These are phyloP conservation scores for Pouteria glomerata DNA, from an alignment of 148 eudicot species.

Conservation along the genomic window DNA sequence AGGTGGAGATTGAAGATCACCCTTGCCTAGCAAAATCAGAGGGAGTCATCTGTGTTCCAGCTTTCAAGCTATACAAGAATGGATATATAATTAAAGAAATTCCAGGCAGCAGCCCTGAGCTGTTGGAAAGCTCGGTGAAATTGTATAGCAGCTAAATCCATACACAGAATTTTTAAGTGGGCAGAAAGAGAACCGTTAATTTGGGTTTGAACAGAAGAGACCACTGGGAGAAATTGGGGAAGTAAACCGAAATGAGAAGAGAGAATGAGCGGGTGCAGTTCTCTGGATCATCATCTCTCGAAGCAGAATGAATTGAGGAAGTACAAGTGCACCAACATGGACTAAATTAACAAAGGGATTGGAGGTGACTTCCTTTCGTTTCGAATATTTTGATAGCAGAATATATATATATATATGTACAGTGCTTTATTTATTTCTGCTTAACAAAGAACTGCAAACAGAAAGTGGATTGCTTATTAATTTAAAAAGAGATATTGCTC, in stretches of 20 bases:
- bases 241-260: neutral
- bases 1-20: conserved; percentile 48
- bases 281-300: too few relatives aligned
- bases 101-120: conserved; percentile 32
- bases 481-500: neutral
- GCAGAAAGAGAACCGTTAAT: neutral
- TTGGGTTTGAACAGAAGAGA: neutral
- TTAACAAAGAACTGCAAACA: neutral
- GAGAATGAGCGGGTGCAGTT: too few relatives aligned
- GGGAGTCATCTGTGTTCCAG: conserved; percentile 27
- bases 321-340: neutral
- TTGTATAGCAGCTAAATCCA: conserved; percentile 19
- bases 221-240: neutral
- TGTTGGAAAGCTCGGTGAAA: conserved; percentile 33
- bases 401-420: neutral
- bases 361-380: neutral
- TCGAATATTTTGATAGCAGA: too few relatives aligned
- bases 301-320: too few relatives aligned
- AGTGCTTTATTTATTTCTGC: neutral
- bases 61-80: conserved; percentile 47
- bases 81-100: conserved; percentile 42
- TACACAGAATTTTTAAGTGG: too few relatives aligned
- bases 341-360: neutral
- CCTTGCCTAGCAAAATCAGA: conserved; percentile 43
- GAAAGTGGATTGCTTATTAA: conserved; percentile 3